These are phyloP conservation scores for Aureobasidium vineae DNA, from an alignment of 2,329 filamentous ascomycete species.

Conservation along the genomic window DNA sequence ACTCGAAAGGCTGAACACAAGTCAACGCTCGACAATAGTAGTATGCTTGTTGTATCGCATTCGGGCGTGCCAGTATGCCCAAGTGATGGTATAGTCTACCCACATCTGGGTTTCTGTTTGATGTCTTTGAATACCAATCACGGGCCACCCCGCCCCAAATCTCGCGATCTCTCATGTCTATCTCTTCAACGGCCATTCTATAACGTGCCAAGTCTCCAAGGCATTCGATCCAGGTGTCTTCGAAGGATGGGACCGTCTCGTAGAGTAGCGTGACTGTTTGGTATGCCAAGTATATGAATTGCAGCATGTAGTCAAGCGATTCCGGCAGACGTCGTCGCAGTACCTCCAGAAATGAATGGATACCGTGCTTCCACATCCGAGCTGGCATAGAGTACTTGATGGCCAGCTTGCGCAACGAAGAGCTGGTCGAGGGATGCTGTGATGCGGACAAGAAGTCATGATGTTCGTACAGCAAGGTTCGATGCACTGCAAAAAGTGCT, in stretches of 20 bases:
- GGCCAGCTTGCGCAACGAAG: constrained; percentile 65
- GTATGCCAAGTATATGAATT: constrained; percentile 86
- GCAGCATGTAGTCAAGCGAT: constrained; percentile 83
- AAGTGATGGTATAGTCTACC: constrained; percentile 87
- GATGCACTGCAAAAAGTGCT: constrained; percentile 75
- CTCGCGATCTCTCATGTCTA: constrained; percentile 67
- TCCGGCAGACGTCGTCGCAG: constrained; percentile 70
- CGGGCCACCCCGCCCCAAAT: constrained; percentile 77
- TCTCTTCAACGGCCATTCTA: constrained; percentile 87
- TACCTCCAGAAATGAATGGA: constrained; percentile 53
- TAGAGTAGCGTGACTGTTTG: constrained; percentile 84
- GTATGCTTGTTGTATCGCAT: constrained; percentile 68
- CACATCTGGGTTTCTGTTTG: constrained; percentile 69
- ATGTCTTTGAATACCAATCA: constrained; percentile 82
- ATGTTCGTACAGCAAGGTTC: constrained; percentile 56
- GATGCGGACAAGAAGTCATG: constrained; percentile 70
- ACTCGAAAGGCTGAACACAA: constrained; percentile 64
- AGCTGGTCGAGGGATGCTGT: constrained; percentile 76
- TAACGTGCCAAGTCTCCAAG: constrained; percentile 83
- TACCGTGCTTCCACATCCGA: constrained; percentile 90
- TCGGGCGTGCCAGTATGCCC: constrained; percentile 71
- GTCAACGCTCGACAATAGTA: constrained; percentile 71
- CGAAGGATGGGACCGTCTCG: constrained; percentile 78
- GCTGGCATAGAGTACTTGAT: constrained; percentile 88
- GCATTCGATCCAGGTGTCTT: constrained; percentile 92